Base-by-base conservation (phyloP, 768 basidiomycete species). In the Leucogyrophana mollusca region DNA sequence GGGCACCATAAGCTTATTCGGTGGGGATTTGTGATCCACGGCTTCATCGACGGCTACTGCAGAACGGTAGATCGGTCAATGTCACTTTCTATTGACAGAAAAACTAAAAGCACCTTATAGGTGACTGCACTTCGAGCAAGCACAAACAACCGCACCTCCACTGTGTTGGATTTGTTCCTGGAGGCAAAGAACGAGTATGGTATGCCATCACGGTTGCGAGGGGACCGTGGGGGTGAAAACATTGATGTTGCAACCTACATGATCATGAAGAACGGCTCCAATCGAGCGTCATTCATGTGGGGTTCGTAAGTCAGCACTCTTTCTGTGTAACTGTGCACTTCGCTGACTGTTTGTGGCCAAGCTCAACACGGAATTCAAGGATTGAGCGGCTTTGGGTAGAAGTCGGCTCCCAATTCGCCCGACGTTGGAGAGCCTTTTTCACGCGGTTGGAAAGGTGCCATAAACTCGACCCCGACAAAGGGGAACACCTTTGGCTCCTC, bases 331-430 rank as follows among this genome's bases (percentile, higher is more conserved):
- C n/a, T n/a, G n/a, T n/a, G n/a, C n/a, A n/a, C n/a, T n/a, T n/a
- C n/a, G n/a, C n/a, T n/a, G n/a, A n/a, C n/a, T n/a, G n/a, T n/a
- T n/a, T n/a, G n/a, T n/a, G n/a, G n/a, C n/a, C n/a, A n/a, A 63
- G 61, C 5, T 77, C 70, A 0, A 72, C 71, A 0, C 51, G 55
- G 4, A 80, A 78, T 43, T 69, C 69, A 0, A 55, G 64, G 0
- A 77, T 77, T 48, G 76, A 79, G 50, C 40, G 61, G 0, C 56
- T 77, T 0, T 77, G 74, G 74, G 64, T 73, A 8, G 73, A 77
- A 38, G 59, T 73, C 30, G 70, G 72, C 0, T 33, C 44, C 0
- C 63, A 71, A 7, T 77, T 78, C 62, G 67, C 55, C 0, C 55
- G 60, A 2, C 35, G 20, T 10, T 78, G 77, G 77, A 30, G 61